Evolutionary conservation across 805 yeast genomes (phyloP).

Genomic region (Ogataea methylovora): DNA sequence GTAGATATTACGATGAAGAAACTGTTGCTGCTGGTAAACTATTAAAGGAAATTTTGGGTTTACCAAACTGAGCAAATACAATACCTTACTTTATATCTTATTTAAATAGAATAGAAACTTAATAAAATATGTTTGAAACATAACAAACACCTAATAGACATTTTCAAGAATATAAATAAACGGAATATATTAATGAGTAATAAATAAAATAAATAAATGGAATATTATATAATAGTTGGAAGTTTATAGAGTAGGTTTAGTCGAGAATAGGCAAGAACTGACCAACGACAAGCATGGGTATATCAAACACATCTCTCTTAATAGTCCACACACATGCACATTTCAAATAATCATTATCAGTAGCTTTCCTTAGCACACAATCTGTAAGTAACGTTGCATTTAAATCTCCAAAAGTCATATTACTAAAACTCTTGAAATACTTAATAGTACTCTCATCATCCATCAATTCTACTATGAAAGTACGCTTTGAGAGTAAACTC

Average conservation of each 20-base stretch:
- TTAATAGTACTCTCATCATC: constrained; percentile 69
- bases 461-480: constrained; percentile 74
- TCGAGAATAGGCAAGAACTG: constrained; percentile 65
- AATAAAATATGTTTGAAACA: neutral
- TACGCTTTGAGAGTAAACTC: constrained; percentile 50
- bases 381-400: constrained; percentile 45
- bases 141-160: neutral
- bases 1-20: constrained; percentile 51
- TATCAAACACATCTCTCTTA: constrained; percentile 73
- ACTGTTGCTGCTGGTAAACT: constrained; percentile 31
- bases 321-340: constrained; percentile 85
- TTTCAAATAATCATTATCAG: constrained; percentile 33
- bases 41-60: constrained; percentile 16
- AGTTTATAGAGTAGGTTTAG: constrained; percentile 1
- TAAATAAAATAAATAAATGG: neutral
- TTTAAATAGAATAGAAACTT: neutral
- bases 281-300: constrained; percentile 79
- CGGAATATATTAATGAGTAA: neutral
- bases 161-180: neutral
- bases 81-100: neutral
- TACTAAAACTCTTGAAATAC: constrained; percentile 65
- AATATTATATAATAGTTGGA: neutral
- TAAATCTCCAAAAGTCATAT: constrained; percentile 62
- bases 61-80: constrained; percentile 5
- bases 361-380: constrained; percentile 35